A percentile compares a stretch with the other conserved stretches of the same genome.
These are phyloP conservation scores for Amylocystis lapponica DNA, from an alignment of 768 basidiomycete species.

Conservation along the genomic window DNA sequence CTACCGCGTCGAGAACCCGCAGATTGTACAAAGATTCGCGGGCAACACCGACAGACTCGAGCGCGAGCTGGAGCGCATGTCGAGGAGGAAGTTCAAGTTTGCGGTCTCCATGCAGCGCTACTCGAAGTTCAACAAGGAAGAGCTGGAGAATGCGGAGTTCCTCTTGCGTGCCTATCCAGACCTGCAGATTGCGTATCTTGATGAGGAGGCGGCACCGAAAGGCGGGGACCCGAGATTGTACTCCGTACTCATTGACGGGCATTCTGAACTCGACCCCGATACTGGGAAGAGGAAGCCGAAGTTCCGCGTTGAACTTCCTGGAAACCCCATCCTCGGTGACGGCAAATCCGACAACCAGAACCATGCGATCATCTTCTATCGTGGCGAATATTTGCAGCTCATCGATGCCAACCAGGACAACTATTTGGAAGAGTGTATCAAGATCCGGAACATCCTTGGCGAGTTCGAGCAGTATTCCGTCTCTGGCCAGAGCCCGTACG, in stretches of 20 bases:
- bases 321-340: constrained; percentile 98
- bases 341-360: constrained; percentile 99
- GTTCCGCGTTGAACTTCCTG: constrained; percentile 95
- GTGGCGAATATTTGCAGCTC: constrained; percentile 97
- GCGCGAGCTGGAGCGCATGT: constrained; percentile 94
- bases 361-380: constrained; percentile 98
- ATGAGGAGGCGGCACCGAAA: constrained; percentile 89
- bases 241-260: constrained; percentile 93
- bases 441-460: constrained; percentile 95
- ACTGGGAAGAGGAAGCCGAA: constrained; percentile 91
- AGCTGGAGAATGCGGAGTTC: constrained; percentile 97
- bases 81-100: constrained; percentile 97
- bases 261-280: constrained; percentile 88
- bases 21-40: constrained; percentile 92
- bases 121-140: constrained; percentile 99
- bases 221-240: constrained; percentile 86
- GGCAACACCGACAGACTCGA: constrained; percentile 96
- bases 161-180: constrained; percentile 96
- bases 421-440: constrained; percentile 97
- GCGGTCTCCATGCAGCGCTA: constrained; percentile 98
- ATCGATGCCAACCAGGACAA: constrained; percentile 99
- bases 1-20: constrained; percentile 98
- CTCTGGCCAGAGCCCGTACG: constrained; percentile 92
- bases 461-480: constrained; percentile 95
- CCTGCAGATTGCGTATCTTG: constrained; percentile 95